Base-by-base conservation (phyloP, 2,329 filamentous ascomycete genomes). In the Graphilbum fragrans region DNA sequence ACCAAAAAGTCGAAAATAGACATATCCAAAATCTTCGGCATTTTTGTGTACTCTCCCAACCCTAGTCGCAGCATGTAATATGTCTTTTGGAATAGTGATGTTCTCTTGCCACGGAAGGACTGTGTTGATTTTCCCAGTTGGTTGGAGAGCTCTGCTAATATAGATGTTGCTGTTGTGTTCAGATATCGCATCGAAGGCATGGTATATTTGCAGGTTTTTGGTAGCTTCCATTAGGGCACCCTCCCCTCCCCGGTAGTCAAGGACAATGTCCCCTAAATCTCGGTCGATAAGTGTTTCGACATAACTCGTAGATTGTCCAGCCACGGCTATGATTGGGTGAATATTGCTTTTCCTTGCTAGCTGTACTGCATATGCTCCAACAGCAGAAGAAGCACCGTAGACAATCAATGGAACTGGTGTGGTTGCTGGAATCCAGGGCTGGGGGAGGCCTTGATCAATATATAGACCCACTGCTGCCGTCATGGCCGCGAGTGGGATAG, bases 171-270 rank as follows among this genome's bases (percentile, higher is more conserved):
- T 62, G 2, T 63, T 61, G 21, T 71, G 59, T 42, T 72, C 66
- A 2, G 58, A 62, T 2, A 71, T 62, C 0, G 70, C 64, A 45
- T 78, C 74, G 45, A 65, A 70, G 0, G 69, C 69, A 42, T 69
- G 60, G 4, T 58, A 47, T 12, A 73, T 48, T 36, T 61, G 62
- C 18, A 40, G 31, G 6, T 58, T 53, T 21, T 58, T 57, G 44
- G 72, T 56, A 19, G 57, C 51, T 42, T 52, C 42, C 1, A 66
- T 54, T 12, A 72, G 56, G 1, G 57, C 57, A 1, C 66, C 66
- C 27, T 69, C 59, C 10, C 71, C 72, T 3, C 60, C 47, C 35
- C 72, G 66, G 53, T 76, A 74, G 55, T 76, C 72, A 39, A 77
- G 52, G 19, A 75, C 57, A 0, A 60, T 58, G 49, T 76, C 72